Conservation (phyloP, 805 yeast genomes). For the Candida maris region DNA sequence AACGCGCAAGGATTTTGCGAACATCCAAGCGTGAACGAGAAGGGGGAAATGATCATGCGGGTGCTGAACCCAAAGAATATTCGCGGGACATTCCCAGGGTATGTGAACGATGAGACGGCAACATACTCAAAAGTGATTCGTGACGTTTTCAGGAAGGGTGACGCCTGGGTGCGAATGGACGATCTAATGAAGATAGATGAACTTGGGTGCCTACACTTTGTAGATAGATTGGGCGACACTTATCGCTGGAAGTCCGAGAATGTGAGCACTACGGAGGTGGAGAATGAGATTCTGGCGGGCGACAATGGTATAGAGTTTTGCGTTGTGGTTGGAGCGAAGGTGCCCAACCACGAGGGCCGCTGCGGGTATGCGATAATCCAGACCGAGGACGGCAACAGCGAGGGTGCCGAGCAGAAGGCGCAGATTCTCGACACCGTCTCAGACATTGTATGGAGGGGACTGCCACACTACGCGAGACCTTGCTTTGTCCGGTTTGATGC, state of each 20-base stretch:
- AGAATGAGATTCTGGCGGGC: conserved; percentile 55
- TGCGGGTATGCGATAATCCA: conserved; percentile 87
- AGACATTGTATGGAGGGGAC: conserved; percentile 33
- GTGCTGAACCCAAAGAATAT: conserved; percentile 58
- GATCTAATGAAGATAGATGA: conserved; percentile 71
- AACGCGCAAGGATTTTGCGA: conserved; percentile 62
- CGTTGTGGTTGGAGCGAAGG: conserved; percentile 83
- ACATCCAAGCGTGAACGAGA: conserved; percentile 53
- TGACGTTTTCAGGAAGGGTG: conserved; percentile 79
- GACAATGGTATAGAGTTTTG: conserved; percentile 51
- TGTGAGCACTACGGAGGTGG: conserved; percentile 91
- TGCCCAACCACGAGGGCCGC: conserved; percentile 88
- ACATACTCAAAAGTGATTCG: conserved; percentile 70
- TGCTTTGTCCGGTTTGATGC: conserved; percentile 68
- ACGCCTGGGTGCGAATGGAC: conserved; percentile 88
- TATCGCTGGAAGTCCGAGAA: conserved; percentile 97
- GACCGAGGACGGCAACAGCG: conserved; percentile 33
- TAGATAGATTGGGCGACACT: conserved; percentile 92
- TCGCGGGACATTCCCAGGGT: conserved; percentile 84
- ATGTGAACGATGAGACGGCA: conserved; percentile 74
- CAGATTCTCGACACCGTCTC: conserved; percentile 39
- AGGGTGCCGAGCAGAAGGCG: conserved; percentile 23
- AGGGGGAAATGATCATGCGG: conserved; percentile 85
- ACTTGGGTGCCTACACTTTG: conserved; percentile 71
- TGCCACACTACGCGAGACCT: conserved; percentile 87